Evolutionary conservation across 768 basidiomycete genomes (phyloP).

Genomic region (Suillus bovinus): DNA sequence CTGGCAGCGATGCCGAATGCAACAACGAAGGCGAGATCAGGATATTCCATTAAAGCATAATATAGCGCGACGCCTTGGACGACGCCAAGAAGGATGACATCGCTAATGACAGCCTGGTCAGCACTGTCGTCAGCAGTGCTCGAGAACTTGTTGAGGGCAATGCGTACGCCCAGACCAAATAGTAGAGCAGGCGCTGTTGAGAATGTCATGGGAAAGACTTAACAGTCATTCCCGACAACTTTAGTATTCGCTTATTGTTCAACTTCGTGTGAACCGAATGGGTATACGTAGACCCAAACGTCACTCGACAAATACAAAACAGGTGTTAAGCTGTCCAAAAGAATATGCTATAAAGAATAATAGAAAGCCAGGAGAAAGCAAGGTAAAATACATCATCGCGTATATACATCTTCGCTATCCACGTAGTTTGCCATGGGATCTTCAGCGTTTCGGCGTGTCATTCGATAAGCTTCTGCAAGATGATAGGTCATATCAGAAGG

Average conservation of each 20-base stretch:
- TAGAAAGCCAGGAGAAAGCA: neutral
- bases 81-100: conserved; percentile 66
- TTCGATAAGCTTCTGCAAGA: conserved; percentile 84
- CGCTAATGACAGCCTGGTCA: conserved; percentile 45
- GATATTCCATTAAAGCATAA: conserved; percentile 57
- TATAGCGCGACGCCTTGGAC: conserved; percentile 79
- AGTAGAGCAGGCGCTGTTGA: conserved; percentile 68
- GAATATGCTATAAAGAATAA: conserved; percentile 9
- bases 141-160: conserved; percentile 61
- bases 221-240: conserved; percentile 12
- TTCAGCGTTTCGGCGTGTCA: conserved; percentile 66
- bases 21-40: conserved; percentile 54
- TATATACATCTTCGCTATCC: conserved; percentile 47
- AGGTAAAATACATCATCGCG: conserved; percentile 3
- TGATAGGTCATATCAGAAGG: conserved; percentile 12
- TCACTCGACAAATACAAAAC: conserved; percentile 2
- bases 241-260: conserved; percentile 25
- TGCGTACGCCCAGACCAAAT: conserved; percentile 72
- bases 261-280: conserved; percentile 16
- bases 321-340: neutral
- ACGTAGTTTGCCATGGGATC: conserved; percentile 96
- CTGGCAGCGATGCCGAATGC: conserved; percentile 59
- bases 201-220: conserved; percentile 37
- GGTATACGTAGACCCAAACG: conserved; percentile 9
- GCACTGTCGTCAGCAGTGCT: conserved; percentile 35